Conservation (phyloP, 1,284 basidiomycete genomes). For the Ceratobasidium sp. region DNA sequence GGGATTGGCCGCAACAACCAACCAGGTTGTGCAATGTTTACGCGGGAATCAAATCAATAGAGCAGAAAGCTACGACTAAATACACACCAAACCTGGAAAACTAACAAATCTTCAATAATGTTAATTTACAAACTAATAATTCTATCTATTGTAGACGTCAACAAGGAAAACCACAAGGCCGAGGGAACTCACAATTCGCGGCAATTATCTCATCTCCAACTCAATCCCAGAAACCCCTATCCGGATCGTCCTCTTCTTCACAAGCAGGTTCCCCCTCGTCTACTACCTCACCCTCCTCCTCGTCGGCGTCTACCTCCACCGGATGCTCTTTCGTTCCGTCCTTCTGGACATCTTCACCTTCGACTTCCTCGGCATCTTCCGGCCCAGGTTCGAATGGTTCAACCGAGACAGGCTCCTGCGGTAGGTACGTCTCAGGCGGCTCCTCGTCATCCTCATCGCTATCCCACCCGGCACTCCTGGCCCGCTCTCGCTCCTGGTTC, state of each 20-base stretch:
- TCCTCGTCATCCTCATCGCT: conserved; percentile 39
- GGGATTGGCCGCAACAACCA: not conserved
- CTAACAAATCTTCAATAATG: conserved; percentile 1
- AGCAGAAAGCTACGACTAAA: not conserved
- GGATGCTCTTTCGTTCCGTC: conserved; percentile 19
- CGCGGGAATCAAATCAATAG: not conserved
- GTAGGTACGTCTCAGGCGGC: not conserved
- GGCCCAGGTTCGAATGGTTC: conserved; percentile 13
- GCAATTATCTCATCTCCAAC: too few relatives aligned
- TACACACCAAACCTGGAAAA: conserved; percentile 7
- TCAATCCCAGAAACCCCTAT: conserved; percentile 20
- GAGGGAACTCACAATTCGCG: not conserved
- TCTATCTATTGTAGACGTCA: not conserved
- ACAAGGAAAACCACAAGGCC: not conserved
- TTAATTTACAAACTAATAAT: conserved; percentile 2
- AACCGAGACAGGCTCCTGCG: conserved; percentile 21
- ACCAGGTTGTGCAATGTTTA: not conserved
- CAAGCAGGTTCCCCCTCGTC: not conserved
- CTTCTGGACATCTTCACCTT: not conserved
- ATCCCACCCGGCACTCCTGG: conserved; percentile 40
- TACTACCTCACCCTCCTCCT: not conserved
- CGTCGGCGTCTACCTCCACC: not conserved
- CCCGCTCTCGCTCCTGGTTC: conserved; percentile 14
- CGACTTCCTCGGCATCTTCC: not conserved
- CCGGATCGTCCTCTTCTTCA: conserved; percentile 10